A percentile compares a stretch with the other conserved stretches of the same genome.
Evolutionary conservation across 495 filamentous ascomycete genomes (phyloP).

Genomic region (Hyphodiscus hymeniophilus): DNA sequence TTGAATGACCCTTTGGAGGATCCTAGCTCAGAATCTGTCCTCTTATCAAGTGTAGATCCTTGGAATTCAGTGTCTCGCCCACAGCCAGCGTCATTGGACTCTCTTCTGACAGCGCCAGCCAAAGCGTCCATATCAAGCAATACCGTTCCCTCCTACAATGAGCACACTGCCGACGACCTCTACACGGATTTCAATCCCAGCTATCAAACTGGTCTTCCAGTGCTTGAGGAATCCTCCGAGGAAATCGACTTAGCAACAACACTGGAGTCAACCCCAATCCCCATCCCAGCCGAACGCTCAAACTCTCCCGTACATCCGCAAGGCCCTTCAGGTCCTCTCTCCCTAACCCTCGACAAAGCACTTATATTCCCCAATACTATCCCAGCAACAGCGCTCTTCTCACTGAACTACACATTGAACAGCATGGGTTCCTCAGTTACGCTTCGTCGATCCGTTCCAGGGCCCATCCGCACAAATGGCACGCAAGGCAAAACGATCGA

Average conservation of each 20-base stretch:
- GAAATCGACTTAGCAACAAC: too few species aligned
- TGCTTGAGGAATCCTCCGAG: too few species aligned
- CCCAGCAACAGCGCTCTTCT: conserved; percentile 11
- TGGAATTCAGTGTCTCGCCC: too few species aligned
- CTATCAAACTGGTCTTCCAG: neutral
- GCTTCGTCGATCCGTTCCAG: conserved; percentile 7
- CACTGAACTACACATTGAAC: conserved; percentile 11
- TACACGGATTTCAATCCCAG: neutral
- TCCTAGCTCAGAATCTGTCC: too few species aligned
- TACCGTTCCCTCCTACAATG: neutral
- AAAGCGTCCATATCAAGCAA: too few species aligned
- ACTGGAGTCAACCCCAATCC: too few species aligned
- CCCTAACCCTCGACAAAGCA: conserved; percentile 5
- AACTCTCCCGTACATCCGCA: neutral
- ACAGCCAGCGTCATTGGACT: too few species aligned
- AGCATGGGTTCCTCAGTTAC: conserved; percentile 5
- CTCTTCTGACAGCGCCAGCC: too few species aligned
- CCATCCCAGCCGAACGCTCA: too few species aligned
- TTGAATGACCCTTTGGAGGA: too few species aligned
- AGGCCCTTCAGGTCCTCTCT: conserved; percentile 2
- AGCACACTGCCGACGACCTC: neutral
- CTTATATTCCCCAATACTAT: conserved; percentile 11
- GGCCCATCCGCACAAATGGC: neutral
- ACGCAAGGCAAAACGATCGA: conserved; percentile 1
- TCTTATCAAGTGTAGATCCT: too few species aligned